Evolutionary conservation across 2,329 filamentous ascomycete genomes (phyloP).

Genomic region (Cladorrhinum sp.): DNA sequence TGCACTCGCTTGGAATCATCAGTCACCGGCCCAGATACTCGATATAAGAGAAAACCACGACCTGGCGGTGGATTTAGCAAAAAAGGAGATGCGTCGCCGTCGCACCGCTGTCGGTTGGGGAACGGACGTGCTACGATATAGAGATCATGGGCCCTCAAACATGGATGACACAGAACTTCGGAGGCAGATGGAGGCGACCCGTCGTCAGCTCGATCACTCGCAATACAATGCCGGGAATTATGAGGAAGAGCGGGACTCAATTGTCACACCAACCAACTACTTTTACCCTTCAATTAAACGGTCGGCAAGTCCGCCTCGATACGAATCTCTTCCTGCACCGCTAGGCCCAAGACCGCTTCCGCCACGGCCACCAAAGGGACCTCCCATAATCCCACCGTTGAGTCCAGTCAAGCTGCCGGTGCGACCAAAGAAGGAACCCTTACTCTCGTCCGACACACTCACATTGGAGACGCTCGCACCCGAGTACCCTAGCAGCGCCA

Average conservation of each 20-base stretch:
- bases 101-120: slow-evolving; percentile 37
- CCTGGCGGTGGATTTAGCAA: slow-evolving; percentile 72
- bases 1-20: slow-evolving; percentile 47
- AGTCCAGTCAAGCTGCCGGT: slow-evolving; percentile 8
- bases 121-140: background rate
- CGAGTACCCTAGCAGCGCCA: background rate
- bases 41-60: slow-evolving; percentile 70
- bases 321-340: slow-evolving; percentile 36
- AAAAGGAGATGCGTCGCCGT: slow-evolving; percentile 66
- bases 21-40: slow-evolving; percentile 53
- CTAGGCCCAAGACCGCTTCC: slow-evolving; percentile 23
- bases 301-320: slow-evolving; percentile 45
- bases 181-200: slow-evolving; percentile 52
- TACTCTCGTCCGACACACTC: slow-evolving; percentile 29
- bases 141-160: background rate
- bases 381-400: background rate
- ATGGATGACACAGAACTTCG: slow-evolving; percentile 45
- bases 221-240: slow-evolving; percentile 24
- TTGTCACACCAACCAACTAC: slow-evolving; percentile 37
- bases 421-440: slow-evolving; percentile 9
- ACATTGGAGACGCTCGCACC: too few relatives aligned
- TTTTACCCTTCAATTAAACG: slow-evolving; percentile 57
- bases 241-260: slow-evolving; percentile 15
- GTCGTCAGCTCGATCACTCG: slow-evolving; percentile 43
- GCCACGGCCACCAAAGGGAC: slow-evolving; percentile 38